Conservation (phyloP, 2,329 filamentous ascomycete species). For the Tympanopsis confertula region DNA sequence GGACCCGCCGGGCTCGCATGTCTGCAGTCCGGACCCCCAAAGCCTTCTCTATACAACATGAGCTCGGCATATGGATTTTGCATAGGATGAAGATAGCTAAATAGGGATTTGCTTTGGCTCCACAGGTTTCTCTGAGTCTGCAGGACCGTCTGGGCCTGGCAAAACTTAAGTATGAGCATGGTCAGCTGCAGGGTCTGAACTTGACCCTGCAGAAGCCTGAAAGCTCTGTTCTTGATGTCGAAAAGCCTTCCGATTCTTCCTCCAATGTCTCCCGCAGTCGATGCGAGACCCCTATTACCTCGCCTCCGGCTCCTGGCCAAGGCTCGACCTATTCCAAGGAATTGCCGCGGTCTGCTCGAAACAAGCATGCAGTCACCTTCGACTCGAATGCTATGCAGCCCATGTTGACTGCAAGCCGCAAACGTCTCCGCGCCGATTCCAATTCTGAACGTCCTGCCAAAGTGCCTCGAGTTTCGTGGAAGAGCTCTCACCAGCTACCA, state of each 20-base stretch:
- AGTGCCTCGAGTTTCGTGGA: slow-evolving; percentile 39
- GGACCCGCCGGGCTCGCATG: too few species aligned
- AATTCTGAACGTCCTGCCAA: slow-evolving; percentile 21
- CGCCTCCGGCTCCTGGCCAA: slow-evolving; percentile 29
- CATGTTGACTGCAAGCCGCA: slow-evolving; percentile 18
- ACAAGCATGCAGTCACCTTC: background rate
- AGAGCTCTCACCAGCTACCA: slow-evolving; percentile 42
- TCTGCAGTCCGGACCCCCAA: too few species aligned
- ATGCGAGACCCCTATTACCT: slow-evolving; percentile 19
- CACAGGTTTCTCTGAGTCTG: slow-evolving; percentile 54
- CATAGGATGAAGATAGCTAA: too few species aligned
- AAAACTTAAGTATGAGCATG: slow-evolving; percentile 57
- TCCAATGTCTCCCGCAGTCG: slow-evolving; percentile 33
- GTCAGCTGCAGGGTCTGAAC: slow-evolving; percentile 45
- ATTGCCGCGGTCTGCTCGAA: background rate
- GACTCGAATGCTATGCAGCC: background rate
- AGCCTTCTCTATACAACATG: too few species aligned
- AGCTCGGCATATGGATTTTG: too few species aligned
- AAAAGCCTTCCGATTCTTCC: slow-evolving; percentile 46
- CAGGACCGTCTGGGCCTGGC: slow-evolving; percentile 56
- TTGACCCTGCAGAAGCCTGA: slow-evolving; percentile 33
- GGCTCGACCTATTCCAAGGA: slow-evolving; percentile 10
- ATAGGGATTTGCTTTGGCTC: too few species aligned
- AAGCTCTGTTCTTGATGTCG: slow-evolving; percentile 34
- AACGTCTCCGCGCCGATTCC: slow-evolving; percentile 33